A percentile compares a stretch with the other conserved stretches of the same genome.
These are phyloP conservation scores for Globisporangium cystogenes DNA, from an alignment of 352 stramenopile species.

Conservation along the genomic window DNA sequence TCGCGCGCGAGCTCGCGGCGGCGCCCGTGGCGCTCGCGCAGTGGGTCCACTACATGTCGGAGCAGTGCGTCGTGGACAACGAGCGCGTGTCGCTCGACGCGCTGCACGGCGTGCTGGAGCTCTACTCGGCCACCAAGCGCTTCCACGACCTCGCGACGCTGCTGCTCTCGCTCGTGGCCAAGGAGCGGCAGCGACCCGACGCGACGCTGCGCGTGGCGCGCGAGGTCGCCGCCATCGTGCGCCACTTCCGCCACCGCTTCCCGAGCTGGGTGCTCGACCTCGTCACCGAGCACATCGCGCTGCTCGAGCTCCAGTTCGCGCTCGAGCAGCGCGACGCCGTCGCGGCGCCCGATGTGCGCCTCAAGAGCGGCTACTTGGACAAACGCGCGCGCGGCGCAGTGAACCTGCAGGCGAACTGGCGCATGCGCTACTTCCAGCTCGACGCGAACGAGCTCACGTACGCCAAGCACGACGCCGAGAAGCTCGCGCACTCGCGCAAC, in stretches of 20 bases:
- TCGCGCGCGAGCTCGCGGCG: slow-evolving; percentile 37
- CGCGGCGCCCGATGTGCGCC: slow-evolving; percentile 29
- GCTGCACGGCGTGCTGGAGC: slow-evolving; percentile 31
- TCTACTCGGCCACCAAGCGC: slow-evolving; percentile 40
- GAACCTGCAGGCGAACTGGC: slow-evolving; percentile 69
- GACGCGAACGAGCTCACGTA: slow-evolving; percentile 42
- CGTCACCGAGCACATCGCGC: slow-evolving; percentile 46
- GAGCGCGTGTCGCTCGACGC: slow-evolving; percentile 40
- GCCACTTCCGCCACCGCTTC: slow-evolving; percentile 41
- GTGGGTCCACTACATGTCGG: slow-evolving; percentile 63
- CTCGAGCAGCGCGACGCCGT: slow-evolving; percentile 43
- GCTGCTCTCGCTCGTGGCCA: slow-evolving; percentile 50
- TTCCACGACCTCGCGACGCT: slow-evolving; percentile 51
- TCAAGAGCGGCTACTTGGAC: slow-evolving; percentile 43
- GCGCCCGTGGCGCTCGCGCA: slow-evolving; percentile 41
- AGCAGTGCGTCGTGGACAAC: slow-evolving; percentile 47
- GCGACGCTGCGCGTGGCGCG: slow-evolving; percentile 28
- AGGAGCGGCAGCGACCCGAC: slow-evolving; percentile 21
- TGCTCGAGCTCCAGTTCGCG: slow-evolving; percentile 49
- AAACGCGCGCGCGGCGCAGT: slow-evolving; percentile 43
- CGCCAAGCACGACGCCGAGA: slow-evolving; percentile 59
- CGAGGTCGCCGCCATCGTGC: slow-evolving; percentile 46
- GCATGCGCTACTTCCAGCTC: slow-evolving; percentile 55
- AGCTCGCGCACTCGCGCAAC: slow-evolving; percentile 38
- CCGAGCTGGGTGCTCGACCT: slow-evolving; percentile 52